phyloP scores from a whole-genome alignment of 1,284 basidiomycete species.

The Xerocomus alliaceus region DNA sequence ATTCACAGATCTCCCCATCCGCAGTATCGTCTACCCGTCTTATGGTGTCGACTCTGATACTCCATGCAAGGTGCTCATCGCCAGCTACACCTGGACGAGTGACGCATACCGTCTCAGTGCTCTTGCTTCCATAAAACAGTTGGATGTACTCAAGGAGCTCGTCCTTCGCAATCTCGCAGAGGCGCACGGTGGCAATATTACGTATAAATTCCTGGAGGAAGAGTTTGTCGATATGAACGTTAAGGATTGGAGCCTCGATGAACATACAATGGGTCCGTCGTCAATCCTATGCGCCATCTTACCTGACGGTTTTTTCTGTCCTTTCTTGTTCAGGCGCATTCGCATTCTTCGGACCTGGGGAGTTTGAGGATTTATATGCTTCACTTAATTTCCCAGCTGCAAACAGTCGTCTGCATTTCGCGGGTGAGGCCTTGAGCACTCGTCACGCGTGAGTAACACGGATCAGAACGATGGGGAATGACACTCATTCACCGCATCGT shows the following conservation, averaged over 20 bases:
- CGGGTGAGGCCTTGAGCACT: conserved; percentile 25
- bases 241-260: conserved; percentile 17
- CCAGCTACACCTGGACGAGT: conserved; percentile 10
- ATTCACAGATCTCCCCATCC: conserved; percentile 45
- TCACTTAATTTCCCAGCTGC: conserved; percentile 21
- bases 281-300: background rate
- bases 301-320: background rate
- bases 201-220: conserved; percentile 2
- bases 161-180: conserved; percentile 25
- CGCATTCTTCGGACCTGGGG: conserved; percentile 18
- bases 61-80: conserved; percentile 8
- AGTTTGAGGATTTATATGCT: conserved; percentile 15
- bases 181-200: conserved; percentile 5
- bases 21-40: conserved; percentile 48
- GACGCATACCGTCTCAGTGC: background rate
- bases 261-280: conserved; percentile 15
- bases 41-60: conserved; percentile 36
- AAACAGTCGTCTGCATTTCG: conserved; percentile 21
- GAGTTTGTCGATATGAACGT: conserved; percentile 19
- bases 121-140: background rate
- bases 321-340: conserved; percentile 13
- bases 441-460: conserved; percentile 19
- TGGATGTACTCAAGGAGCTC: conserved; percentile 10
- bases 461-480: too few relatives aligned
- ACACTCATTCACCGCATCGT: background rate